Conservation (phyloP, 2,329 filamentous ascomycete species). For the Cyphellophora europaea region DNA sequence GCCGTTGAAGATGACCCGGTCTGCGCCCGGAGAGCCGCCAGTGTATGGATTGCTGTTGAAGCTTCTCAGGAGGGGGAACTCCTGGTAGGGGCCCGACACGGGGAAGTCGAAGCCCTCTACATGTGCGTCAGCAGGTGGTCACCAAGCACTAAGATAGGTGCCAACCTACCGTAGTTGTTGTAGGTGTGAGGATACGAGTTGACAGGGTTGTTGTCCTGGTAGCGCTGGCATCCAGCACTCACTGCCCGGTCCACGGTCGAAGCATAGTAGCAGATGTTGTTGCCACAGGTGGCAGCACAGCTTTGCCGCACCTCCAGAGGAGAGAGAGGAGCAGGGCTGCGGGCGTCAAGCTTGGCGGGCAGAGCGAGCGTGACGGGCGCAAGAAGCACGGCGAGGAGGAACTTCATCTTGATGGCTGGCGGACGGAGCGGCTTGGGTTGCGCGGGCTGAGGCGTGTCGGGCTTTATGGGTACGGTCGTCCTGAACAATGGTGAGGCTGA, state of each 20-base stretch:
- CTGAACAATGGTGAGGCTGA: too few relatives aligned
- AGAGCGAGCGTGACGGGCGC: conserved; percentile 4
- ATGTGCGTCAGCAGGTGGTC: background rate
- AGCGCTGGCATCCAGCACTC: conserved; percentile 42
- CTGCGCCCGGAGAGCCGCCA: conserved; percentile 55
- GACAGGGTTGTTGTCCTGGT: conserved; percentile 28
- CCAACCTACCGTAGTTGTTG: conserved; percentile 43
- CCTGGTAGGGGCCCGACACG: conserved; percentile 50
- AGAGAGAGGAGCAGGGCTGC: conserved; percentile 11
- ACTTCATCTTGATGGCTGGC: conserved; percentile 6
- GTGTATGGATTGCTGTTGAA: conserved; percentile 36
- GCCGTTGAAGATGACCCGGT: conserved; percentile 56
- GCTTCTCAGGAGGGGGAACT: conserved; percentile 49
- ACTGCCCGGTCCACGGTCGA: conserved; percentile 41
- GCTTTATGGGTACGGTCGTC: too few relatives aligned
- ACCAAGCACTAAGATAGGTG: background rate
- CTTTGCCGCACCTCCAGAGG: conserved; percentile 27
- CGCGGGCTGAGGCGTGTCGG: too few relatives aligned
- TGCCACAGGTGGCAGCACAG: conserved; percentile 46
- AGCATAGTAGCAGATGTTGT: conserved; percentile 39
- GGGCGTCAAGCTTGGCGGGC: background rate
- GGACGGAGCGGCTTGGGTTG: too few relatives aligned
- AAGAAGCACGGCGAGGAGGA: conserved; percentile 5
- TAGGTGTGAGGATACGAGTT: conserved; percentile 50
- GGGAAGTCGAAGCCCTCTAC: conserved; percentile 51